Percentiles rank a stretch among this genome's conserved stretches.
Evolutionary conservation across 2,329 filamentous ascomycete species (phyloP).

Genomic region (Xylariaceae sp.): DNA sequence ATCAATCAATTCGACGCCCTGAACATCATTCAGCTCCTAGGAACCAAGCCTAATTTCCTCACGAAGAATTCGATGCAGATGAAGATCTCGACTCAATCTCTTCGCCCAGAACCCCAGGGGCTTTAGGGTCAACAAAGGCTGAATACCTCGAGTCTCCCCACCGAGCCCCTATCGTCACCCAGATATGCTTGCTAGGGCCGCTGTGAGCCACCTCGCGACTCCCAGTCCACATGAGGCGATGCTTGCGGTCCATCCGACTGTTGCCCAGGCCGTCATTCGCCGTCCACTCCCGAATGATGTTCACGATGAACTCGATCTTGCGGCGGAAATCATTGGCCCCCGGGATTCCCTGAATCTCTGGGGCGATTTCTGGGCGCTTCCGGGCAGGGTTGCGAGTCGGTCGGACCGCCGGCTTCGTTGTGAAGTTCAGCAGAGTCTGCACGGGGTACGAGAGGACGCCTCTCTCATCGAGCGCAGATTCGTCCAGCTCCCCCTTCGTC

Average conservation of each 20-base stretch:
- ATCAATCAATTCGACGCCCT: neutral
- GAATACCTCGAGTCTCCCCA: constrained; percentile 53
- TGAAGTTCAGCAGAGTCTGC: constrained; percentile 67
- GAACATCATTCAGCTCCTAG: neutral
- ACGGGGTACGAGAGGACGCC: constrained; percentile 66
- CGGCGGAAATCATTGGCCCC: constrained; percentile 65
- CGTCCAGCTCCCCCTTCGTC: constrained; percentile 59
- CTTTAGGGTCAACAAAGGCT: constrained; percentile 50
- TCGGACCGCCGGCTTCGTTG: constrained; percentile 41
- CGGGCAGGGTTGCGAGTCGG: constrained; percentile 40
- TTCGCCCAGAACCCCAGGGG: constrained; percentile 48
- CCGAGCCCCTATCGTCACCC: constrained; percentile 62
- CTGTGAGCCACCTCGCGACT: constrained; percentile 49
- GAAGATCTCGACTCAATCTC: constrained; percentile 43
- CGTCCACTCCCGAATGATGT: constrained; percentile 66
- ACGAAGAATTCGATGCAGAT: constrained; percentile 11
- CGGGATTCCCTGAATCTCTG: constrained; percentile 58
- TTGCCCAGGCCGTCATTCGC: constrained; percentile 64
- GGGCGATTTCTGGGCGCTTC: constrained; percentile 55
- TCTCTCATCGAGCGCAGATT: constrained; percentile 64
- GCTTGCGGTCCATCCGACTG: constrained; percentile 51
- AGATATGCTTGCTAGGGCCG: constrained; percentile 57
- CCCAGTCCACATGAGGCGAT: constrained; percentile 54
- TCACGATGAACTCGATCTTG: constrained; percentile 68
- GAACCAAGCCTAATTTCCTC: neutral